Percentiles rank a stretch among this genome's conserved stretches.
These are phyloP conservation scores for Phoma herbarum DNA, from an alignment of 2,329 filamentous ascomycete species.

Conservation along the genomic window DNA sequence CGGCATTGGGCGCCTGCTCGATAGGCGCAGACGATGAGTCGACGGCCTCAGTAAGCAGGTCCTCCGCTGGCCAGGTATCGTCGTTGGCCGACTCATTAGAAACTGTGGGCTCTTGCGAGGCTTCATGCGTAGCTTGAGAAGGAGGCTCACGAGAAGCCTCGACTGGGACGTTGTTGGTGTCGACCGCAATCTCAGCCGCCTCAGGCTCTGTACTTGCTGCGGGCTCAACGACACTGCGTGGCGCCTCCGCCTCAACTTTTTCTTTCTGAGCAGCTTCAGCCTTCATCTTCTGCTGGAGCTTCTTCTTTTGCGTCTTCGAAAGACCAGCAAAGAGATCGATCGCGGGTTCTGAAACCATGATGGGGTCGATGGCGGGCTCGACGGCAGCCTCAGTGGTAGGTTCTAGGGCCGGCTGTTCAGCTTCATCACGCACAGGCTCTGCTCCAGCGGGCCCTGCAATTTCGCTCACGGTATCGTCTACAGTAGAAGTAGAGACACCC, in stretches of 20 bases:
- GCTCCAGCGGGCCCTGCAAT: neutral
- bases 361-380: neutral
- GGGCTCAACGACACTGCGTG: neutral
- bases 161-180: neutral
- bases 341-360: neutral
- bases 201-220: neutral
- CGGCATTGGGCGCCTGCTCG: neutral
- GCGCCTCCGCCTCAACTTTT: slow-evolving; percentile 5
- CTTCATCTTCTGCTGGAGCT: slow-evolving; percentile 49
- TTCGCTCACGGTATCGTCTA: neutral
- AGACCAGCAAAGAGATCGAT: slow-evolving; percentile 41
- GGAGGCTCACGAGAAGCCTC: neutral
- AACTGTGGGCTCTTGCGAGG: neutral
- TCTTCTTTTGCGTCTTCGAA: slow-evolving; percentile 42
- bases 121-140: neutral
- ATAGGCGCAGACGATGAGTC: neutral
- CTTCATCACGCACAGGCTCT: neutral
- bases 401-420: neutral
- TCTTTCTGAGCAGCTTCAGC: slow-evolving; percentile 41
- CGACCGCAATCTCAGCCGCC: neutral
- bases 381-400: neutral
- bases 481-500: neutral
- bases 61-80: slow-evolving; percentile 16
- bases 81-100: slow-evolving; percentile 4
- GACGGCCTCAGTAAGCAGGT: slow-evolving; percentile 19